Conservation (phyloP, 768 basidiomycete genomes). For the Lepiota venenata region DNA sequence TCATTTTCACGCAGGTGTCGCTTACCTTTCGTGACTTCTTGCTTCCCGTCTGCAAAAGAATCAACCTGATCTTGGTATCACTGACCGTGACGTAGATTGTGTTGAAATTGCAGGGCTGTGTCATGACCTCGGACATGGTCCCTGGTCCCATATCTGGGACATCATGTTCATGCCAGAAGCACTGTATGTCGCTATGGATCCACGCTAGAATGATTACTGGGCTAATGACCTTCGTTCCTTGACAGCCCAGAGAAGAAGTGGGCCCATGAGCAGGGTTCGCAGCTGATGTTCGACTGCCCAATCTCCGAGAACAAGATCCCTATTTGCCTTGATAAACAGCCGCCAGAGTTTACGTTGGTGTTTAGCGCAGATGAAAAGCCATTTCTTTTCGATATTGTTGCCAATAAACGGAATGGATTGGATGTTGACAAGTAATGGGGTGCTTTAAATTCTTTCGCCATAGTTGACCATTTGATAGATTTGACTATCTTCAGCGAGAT, state of each 20-base stretch:
- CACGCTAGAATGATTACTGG: neutral
- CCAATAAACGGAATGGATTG: constrained; percentile 76
- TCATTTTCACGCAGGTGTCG: constrained; percentile 51
- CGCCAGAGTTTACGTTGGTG: neutral
- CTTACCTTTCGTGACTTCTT: constrained; percentile 66
- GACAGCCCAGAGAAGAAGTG: constrained; percentile 48
- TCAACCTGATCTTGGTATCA: constrained; percentile 65
- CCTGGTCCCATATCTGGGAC: constrained; percentile 88
- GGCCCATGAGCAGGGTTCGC: constrained; percentile 78
- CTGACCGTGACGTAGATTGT: constrained; percentile 69
- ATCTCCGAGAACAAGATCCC: constrained; percentile 51
- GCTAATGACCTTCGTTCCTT: neutral
- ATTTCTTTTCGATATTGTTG: constrained; percentile 83
- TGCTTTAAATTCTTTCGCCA: neutral
- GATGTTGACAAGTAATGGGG: constrained; percentile 80
- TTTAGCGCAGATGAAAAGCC: constrained; percentile 49
- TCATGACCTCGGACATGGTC: constrained; percentile 85
- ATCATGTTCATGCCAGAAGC: constrained; percentile 63
- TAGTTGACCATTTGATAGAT: constrained; percentile 35
- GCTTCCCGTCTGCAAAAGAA: constrained; percentile 48
- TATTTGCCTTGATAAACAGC: constrained; percentile 3
- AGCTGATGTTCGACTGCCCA: constrained; percentile 78
- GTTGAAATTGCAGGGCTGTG: constrained; percentile 80
- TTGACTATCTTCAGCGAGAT: constrained; percentile 81
- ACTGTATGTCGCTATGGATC: constrained; percentile 39